A percentile compares a stretch with the other conserved stretches of the same genome.
Evolutionary conservation across 495 filamentous ascomycete genomes (phyloP).

Genomic region (Talaromyces ruber): DNA sequence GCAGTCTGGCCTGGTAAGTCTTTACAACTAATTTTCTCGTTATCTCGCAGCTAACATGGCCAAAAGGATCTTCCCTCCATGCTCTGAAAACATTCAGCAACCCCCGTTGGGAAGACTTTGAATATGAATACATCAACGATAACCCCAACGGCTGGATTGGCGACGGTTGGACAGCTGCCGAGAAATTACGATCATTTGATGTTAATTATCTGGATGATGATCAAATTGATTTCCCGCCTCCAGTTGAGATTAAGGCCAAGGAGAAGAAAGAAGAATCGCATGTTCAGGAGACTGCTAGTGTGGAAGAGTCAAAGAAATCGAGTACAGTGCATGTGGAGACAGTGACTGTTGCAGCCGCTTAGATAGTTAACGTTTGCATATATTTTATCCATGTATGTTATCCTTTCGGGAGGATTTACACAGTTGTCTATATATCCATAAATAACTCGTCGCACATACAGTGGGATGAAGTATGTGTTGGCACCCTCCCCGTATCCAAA

Average conservation of each 20-base stretch:
- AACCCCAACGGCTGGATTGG: constrained; percentile 32
- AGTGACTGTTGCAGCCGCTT: not conserved
- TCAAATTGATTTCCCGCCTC: constrained; percentile 26
- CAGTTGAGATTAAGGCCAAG: not conserved
- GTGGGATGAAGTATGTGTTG: too few relatives aligned
- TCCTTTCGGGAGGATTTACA: not conserved
- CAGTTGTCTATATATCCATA: not conserved
- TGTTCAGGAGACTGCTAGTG: not conserved
- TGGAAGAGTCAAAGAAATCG: not conserved
- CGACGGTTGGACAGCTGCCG: constrained; percentile 33
- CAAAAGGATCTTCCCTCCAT: constrained; percentile 31
- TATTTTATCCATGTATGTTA: not conserved
- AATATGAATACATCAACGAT: constrained; percentile 29
- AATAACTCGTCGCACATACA: not conserved
- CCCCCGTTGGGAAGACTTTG: constrained; percentile 35
- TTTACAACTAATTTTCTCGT: not conserved
- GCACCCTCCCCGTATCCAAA: too few relatives aligned
- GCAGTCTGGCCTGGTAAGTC: constrained; percentile 35
- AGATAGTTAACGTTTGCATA: not conserved
- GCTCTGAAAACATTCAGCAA: constrained; percentile 23
- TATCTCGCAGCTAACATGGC: not conserved
- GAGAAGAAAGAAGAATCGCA: not conserved
- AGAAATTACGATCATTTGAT: constrained; percentile 23
- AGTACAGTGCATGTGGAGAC: not conserved
- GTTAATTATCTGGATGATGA: constrained; percentile 33